A percentile compares a stretch with the other conserved stretches of the same genome.
Evolutionary conservation across 495 filamentous ascomycete genomes (phyloP).

Genomic region (Tuber umbilicatum): DNA sequence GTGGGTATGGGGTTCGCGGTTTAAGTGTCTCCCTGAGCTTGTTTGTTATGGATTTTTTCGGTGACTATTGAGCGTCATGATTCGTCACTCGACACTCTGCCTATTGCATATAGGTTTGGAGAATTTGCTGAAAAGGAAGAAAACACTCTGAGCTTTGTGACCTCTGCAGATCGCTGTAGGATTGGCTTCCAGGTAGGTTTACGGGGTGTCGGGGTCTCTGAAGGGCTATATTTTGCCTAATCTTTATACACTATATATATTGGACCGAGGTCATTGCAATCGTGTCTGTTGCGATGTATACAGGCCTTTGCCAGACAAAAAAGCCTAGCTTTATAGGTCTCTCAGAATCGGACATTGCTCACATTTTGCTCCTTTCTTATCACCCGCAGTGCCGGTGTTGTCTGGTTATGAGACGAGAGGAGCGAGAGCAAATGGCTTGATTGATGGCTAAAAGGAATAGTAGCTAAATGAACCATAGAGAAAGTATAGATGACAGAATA

Average conservation of each 20-base stretch:
- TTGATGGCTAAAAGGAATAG: neutral
- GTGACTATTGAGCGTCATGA: neutral
- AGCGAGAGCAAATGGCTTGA: neutral
- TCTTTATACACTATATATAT: neutral
- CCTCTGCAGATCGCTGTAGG: neutral
- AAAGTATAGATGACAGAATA: neutral
- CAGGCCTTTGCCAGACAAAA: neutral
- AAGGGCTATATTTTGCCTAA: neutral
- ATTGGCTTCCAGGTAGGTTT: neutral
- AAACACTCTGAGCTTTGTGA: neutral
- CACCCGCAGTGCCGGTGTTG: neutral
- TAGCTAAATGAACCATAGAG: neutral
- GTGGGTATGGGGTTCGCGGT: neutral
- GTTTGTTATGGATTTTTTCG: neutral
- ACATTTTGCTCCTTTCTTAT: neutral
- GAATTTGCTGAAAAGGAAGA: neutral
- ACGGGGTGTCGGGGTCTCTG: neutral
- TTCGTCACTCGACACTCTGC: neutral
- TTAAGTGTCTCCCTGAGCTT: neutral
- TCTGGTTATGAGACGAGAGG: neutral
- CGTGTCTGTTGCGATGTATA: neutral
- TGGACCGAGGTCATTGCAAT: neutral
- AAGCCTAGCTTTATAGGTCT: neutral
- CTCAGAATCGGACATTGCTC: neutral
- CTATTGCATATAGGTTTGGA: neutral